Evolutionary conservation across 1,139 yeast species (phyloP).

Genomic region (Chernovozyma aurita): DNA sequence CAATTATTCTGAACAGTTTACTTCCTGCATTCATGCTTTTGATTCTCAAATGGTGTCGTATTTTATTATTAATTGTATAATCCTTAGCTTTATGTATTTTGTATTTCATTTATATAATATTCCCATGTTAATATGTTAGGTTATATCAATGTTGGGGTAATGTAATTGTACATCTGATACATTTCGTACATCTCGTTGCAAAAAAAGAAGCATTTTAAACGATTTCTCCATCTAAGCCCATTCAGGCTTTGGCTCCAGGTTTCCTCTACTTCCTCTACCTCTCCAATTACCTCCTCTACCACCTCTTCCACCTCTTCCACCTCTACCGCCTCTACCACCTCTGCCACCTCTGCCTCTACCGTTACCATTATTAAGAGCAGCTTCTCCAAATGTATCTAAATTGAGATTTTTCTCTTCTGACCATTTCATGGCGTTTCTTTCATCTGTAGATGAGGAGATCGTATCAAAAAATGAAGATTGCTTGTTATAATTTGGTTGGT

Average conservation of each 20-base stretch:
- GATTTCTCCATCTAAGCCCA: no score
- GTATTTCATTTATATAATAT: no score
- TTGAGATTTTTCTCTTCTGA: constrained; percentile 58
- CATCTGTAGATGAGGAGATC: constrained; percentile 56
- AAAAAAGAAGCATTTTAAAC: no score
- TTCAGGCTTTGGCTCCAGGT: constrained; percentile 16
- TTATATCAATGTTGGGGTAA: no score
- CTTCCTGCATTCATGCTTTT: no score
- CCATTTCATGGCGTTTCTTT: constrained; percentile 36
- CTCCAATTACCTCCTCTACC: constrained; percentile 31
- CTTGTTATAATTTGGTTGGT: constrained; percentile 46
- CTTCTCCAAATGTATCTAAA: constrained; percentile 66
- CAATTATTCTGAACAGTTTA: no score
- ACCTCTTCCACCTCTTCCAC: constrained; percentile 20
- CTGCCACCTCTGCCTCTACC: constrained; percentile 16
- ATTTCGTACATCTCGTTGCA: no score
- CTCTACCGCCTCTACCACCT: constrained; percentile 20
- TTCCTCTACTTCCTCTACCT: constrained; percentile 14
- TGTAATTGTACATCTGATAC: no score
- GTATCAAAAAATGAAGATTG: constrained; percentile 78
- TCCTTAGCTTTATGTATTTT: no score
- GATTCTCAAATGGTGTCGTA: no score
- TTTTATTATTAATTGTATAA: no score
- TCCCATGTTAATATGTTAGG: no score
- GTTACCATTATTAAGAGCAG: constrained; percentile 25